Conservation (phyloP, 257 asterid species). For the Cruciata laevipes region DNA sequence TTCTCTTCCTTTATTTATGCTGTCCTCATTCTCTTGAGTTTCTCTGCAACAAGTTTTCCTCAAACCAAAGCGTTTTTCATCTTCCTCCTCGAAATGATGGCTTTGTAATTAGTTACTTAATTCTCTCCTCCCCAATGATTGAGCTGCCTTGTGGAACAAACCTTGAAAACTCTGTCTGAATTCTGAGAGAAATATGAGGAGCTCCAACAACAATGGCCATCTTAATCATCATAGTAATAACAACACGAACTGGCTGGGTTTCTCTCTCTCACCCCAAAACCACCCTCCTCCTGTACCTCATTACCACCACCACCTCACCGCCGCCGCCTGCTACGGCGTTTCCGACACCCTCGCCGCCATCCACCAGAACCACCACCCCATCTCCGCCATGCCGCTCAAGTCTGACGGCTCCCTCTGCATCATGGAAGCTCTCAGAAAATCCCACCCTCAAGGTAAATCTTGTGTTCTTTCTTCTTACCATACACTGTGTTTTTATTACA, state of each 20-base stretch:
- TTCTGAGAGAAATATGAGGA: slow-evolving; percentile 34
- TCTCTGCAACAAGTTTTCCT: slow-evolving; percentile 24
- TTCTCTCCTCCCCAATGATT: slow-evolving; percentile 50
- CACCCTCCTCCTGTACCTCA: slow-evolving; percentile 22
- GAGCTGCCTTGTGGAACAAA: slow-evolving; percentile 37
- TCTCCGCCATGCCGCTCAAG: slow-evolving; percentile 69
- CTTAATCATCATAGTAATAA: too few species aligned
- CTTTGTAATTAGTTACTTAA: slow-evolving; percentile 16
- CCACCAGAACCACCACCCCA: slow-evolving; percentile 29
- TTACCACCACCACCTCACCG: slow-evolving; percentile 16
- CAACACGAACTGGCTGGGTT: slow-evolving; percentile 56
- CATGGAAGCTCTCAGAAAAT: slow-evolving; percentile 65
- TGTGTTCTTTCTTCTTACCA: neutral
- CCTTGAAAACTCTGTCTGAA: slow-evolving; percentile 31
- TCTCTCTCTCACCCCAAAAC: slow-evolving; percentile 78
- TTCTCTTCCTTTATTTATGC: slow-evolving; percentile 10
- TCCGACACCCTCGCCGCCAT: slow-evolving; percentile 33
- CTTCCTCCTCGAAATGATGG: slow-evolving; percentile 38
- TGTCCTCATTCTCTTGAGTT: slow-evolving; percentile 13
- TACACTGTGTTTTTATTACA: neutral
- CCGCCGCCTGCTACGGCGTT: slow-evolving; percentile 26
- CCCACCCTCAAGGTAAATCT: slow-evolving; percentile 47
- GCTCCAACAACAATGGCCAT: slow-evolving; percentile 18
- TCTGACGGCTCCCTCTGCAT: slow-evolving; percentile 85
- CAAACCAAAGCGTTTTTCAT: slow-evolving; percentile 10